Evolutionary conservation across 306 rosid genomes (phyloP), one percentile per base, ranked within the genome.

Genomic region (Quercus rubra): DNA sequence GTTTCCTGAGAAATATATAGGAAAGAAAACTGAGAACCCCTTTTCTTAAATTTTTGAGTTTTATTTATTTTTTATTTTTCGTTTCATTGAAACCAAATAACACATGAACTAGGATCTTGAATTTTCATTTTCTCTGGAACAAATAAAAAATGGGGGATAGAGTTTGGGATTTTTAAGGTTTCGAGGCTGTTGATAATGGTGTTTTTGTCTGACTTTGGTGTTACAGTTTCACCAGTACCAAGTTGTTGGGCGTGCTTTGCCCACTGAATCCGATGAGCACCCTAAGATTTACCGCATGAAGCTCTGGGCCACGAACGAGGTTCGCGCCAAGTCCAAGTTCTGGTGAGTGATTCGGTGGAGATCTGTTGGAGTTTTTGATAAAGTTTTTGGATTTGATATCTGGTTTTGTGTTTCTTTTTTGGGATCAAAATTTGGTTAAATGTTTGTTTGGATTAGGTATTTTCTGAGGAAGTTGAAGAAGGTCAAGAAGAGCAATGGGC

Each of bases 401-500:
- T n/a, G 7, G 57, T 28, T 67, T 6, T 6, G 0, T 71, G 2
- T 0, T 28, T 1, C 6, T 0, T 2, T 64, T 51, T 9, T 7
- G 66, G 15, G 63, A 27, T 38, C 0, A 20, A 7, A 27, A 27
- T 8, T 20, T 27, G 33, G 19, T 10, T 58, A 35, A 3, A 1
- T 46, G 31, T 75, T 68, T 19, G 3, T 55, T 61, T 83, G 17
- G n/a, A 20, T 82, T 77, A 93, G 98, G 97, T 93, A 93, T 58
- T 93, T 93, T 70, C 33, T 93, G 89, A 88, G 97, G 89, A 93
- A 91, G 79, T 70, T 90, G 74, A 93, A 91, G 90, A 93, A 93
- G 86, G 98, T 93, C 3, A 93, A 93, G 93, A 93, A 93, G 85
- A 93, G 98, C 90, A 93, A 91, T 54, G 98, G 98, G 5, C 98